Percentiles rank a stretch among this genome's conserved stretches.
Conservation (phyloP, 2,329 filamentous ascomycete genomes). For the Arthrobotrys entomopaga region DNA sequence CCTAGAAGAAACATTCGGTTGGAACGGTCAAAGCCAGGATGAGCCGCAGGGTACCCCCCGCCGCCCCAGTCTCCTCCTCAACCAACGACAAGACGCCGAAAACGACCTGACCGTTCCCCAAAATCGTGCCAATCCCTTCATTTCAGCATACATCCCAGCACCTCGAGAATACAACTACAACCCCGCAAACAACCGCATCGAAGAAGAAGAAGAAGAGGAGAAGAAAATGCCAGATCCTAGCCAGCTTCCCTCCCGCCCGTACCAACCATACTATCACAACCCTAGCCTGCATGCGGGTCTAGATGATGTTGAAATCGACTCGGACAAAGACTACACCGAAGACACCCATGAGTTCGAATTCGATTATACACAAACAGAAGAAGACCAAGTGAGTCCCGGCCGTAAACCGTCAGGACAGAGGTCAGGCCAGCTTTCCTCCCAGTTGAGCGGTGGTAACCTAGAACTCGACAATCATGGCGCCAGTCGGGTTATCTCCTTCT, state of each 20-base stretch:
- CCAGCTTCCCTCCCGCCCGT: background rate
- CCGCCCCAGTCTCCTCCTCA: background rate
- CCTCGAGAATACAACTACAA: background rate
- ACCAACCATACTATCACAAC: background rate
- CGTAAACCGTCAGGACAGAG: constrained; percentile 12
- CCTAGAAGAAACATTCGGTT: background rate
- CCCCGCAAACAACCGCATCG: background rate
- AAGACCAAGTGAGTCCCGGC: constrained; percentile 2
- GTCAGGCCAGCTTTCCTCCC: background rate
- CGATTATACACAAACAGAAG: background rate
- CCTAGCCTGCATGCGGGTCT: background rate
- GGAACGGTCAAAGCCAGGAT: background rate
- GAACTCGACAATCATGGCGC: constrained; percentile 10
- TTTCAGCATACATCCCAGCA: background rate
- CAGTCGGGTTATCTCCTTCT: background rate
- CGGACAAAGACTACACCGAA: constrained; percentile 1
- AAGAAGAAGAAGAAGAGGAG: constrained; percentile 11
- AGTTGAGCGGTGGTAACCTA: constrained; percentile 7
- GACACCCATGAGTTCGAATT: constrained; percentile 20
- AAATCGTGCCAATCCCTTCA: background rate
- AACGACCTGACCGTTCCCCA: background rate
- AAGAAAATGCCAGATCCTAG: constrained; percentile 9
- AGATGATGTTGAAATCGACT: background rate
- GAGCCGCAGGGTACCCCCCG: background rate
- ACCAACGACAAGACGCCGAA: background rate